Base-by-base conservation (phyloP, 176 grass and related monocot species). In the Lolium perenne region DNA sequence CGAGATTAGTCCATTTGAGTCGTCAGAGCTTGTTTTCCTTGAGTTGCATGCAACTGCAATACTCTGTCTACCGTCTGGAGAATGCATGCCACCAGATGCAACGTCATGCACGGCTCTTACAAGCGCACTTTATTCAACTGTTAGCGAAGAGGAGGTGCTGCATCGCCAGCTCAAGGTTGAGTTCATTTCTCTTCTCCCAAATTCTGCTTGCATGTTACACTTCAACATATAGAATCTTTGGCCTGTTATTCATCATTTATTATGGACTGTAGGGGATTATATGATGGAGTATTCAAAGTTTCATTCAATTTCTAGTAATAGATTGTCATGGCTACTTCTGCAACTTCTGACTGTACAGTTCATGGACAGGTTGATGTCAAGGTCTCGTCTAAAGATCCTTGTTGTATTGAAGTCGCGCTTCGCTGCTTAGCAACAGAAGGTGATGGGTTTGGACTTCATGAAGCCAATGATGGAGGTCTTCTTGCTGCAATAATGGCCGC, bases 11-110 rank as follows among this genome's bases (percentile, higher is more conserved):
- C 50, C 86, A 80, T 94, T 89, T 78, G 74, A 95, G 82, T 45
- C 88, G 2, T 73, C 86, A 47, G 91, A 94, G n/a, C 41, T 67
- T 86, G 76, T 92, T 80, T 95, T 82, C 78, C 86, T 98, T 65
- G 89, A 94, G 86, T 89, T 98, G 82, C 91, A 91, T 93, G 96
- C 91, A 43, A 93, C 92, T 76, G 93, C 91, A 88, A 94, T 94
- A 63, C 89, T 98, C 26, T 95, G 91, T 79, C 86, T 98, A 76
- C 96, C 93, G 85, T 98, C 96, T 70, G 94, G 91, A 43, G 93
- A 92, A 73, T 95, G 90, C 57, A 91, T 95, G 77, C n/a, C 72
- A 55, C 96, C 93, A 49, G 96, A 98, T 92, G 93, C 93, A 77
- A 98, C 96, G 84, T 87, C 88, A 78, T 98, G 96, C 82, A 92